These are phyloP conservation scores for Lolium rigidum DNA, from an alignment of 176 grass and related monocot species.

Conservation along the genomic window DNA sequence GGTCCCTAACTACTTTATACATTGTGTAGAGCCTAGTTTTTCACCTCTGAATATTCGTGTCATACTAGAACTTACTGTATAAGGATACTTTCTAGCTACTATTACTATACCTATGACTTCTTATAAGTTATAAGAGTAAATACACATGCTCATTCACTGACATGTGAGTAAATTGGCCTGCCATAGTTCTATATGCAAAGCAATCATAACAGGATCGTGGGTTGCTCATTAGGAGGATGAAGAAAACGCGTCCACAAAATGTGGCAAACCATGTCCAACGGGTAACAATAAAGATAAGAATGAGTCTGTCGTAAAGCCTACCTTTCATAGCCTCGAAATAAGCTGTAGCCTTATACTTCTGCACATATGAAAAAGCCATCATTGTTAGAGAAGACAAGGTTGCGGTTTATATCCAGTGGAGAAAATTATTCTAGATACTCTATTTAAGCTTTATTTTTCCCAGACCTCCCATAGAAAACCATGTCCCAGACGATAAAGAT, in stretches of 20 bases:
- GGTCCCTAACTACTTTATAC: constrained; percentile 21
- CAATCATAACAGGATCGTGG: not conserved
- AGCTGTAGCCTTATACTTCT: constrained; percentile 66
- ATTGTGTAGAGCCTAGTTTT: not conserved
- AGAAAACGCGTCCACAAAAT: not conserved
- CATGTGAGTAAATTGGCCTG: not conserved
- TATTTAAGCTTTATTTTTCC: too few species aligned
- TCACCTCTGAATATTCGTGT: not conserved
- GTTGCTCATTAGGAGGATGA: constrained; percentile 26
- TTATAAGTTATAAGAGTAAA: not conserved
- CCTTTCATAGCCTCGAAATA: constrained; percentile 75
- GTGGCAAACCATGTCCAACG: not conserved
- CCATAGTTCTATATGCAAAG: constrained; percentile 12
- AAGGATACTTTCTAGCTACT: not conserved
- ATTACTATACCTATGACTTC: not conserved
- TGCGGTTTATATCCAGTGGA: constrained; percentile 26
- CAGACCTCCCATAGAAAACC: not conserved
- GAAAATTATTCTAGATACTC: not conserved
- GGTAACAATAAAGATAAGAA: constrained; percentile 15
- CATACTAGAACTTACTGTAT: constrained; percentile 1
- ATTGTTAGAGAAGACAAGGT: constrained; percentile 24
- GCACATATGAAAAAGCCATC: constrained; percentile 36
- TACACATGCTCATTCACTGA: constrained; percentile 25
- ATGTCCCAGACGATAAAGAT: constrained; percentile 1
- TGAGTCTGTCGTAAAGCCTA: constrained; percentile 26